Conservation (phyloP, 768 basidiomycete genomes). For the Scleroderma bovista region DNA sequence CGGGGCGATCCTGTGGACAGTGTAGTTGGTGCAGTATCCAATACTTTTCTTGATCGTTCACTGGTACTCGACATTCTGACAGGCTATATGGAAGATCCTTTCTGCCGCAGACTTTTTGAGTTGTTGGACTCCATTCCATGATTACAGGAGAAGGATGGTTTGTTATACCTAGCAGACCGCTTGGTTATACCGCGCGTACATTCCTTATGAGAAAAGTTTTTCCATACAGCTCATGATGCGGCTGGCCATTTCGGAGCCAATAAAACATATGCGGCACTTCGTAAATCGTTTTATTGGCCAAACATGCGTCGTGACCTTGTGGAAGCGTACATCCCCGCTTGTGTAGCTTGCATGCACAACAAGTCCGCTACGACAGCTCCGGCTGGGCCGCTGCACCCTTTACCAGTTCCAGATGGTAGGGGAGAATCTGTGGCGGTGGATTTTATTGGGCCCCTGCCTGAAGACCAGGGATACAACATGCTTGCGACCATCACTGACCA, state of each 20-base stretch:
- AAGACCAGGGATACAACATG: constrained; percentile 25
- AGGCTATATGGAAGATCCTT: constrained; percentile 1
- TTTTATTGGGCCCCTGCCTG: constrained; percentile 31
- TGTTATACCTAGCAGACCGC: constrained; percentile 5
- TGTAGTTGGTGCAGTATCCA: background rate
- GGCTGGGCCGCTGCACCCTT: constrained; percentile 12
- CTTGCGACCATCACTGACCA: constrained; percentile 22
- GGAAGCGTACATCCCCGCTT: constrained; percentile 22
- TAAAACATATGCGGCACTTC: constrained; percentile 6
- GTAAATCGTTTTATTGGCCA: constrained; percentile 23
- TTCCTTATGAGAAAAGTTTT: constrained; percentile 5
- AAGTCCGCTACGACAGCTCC: constrained; percentile 13
- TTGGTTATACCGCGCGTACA: background rate
- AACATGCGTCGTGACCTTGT: constrained; percentile 17
- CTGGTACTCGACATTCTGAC: background rate
- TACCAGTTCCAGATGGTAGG: constrained; percentile 15
- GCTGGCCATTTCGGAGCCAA: constrained; percentile 11
- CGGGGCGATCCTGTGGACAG: background rate
- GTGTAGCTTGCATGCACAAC: constrained; percentile 19
- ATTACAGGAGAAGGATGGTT: background rate
- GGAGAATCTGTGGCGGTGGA: constrained; percentile 22
- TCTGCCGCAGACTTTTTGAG: background rate
- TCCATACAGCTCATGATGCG: constrained; percentile 8
- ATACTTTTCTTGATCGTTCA: background rate
- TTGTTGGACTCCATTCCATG: background rate